phyloP scores from a whole-genome alignment of 306 rosid genomes.

The Trifolium repens region DNA sequence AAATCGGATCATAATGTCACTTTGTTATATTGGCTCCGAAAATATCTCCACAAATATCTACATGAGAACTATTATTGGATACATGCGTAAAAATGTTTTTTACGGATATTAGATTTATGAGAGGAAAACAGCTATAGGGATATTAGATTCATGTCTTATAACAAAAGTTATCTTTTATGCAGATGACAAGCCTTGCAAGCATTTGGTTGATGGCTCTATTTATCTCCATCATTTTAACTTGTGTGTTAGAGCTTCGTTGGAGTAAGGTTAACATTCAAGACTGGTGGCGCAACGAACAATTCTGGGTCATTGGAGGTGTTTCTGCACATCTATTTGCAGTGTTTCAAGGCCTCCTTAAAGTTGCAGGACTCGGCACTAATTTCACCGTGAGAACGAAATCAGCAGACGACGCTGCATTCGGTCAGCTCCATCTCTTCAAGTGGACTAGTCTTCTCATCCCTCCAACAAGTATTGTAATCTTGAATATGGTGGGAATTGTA shows the following conservation, averaged over 20 bases:
- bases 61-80: not conserved
- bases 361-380: conserved; percentile 70
- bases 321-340: conserved; percentile 92
- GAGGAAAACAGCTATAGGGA: conserved; percentile 19
- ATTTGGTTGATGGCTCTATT: conserved; percentile 84
- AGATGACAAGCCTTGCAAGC: conserved; percentile 84
- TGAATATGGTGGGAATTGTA: conserved; percentile 91
- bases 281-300: conserved; percentile 93
- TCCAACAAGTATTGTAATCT: conserved; percentile 80
- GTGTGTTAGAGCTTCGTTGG: conserved; percentile 87
- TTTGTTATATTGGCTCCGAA: not conserved
- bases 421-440: conserved; percentile 82
- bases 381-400: conserved; percentile 72
- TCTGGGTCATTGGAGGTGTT: conserved; percentile 97
- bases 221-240: conserved; percentile 73
- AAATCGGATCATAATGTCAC: not conserved
- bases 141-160: conserved; percentile 21
- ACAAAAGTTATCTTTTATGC: conserved; percentile 42
- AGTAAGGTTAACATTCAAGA: conserved; percentile 87
- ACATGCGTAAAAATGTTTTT: not conserved
- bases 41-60: not conserved
- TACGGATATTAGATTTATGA: not conserved
- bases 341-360: conserved; percentile 91
- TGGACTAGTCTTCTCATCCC: conserved; percentile 95
- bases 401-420: conserved; percentile 54